These are phyloP conservation scores for Solanum virginianum DNA, from an alignment of 257 asterid species.

Conservation along the genomic window DNA sequence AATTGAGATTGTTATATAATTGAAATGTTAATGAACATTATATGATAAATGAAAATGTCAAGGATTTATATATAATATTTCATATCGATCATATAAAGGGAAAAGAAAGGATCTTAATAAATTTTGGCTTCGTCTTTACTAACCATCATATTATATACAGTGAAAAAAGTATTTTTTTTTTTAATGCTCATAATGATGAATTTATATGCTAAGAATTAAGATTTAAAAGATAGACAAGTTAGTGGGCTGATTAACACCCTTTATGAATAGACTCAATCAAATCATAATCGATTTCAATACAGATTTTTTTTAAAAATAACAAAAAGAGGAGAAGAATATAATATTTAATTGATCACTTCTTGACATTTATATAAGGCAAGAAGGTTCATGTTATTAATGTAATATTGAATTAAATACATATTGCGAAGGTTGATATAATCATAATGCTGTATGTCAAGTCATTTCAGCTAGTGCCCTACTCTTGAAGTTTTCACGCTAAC, in stretches of 20 bases:
- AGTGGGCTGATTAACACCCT: background rate
- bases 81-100: background rate
- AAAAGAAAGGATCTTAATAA: background rate
- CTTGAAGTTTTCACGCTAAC: background rate
- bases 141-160: background rate
- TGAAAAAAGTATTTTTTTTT: background rate
- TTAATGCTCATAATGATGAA: background rate
- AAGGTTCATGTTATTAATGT: background rate
- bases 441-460: background rate
- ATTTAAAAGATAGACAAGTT: background rate
- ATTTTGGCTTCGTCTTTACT: too few species aligned
- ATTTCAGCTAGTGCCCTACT: background rate
- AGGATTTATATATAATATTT: background rate
- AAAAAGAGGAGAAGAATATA: background rate
- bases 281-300: background rate
- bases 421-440: background rate
- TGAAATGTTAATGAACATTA: background rate
- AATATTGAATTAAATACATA: background rate
- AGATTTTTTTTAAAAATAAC: background rate
- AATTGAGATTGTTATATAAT: background rate
- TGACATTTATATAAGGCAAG: background rate
- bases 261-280: background rate
- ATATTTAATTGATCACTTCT: conserved; percentile 15
- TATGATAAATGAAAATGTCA: background rate
- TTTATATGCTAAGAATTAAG: background rate